Evolutionary conservation across 176 grass and related monocot genomes (phyloP), one percentile per base, ranked within the genome.

Genomic region (Alloteropsis semialata): DNA sequence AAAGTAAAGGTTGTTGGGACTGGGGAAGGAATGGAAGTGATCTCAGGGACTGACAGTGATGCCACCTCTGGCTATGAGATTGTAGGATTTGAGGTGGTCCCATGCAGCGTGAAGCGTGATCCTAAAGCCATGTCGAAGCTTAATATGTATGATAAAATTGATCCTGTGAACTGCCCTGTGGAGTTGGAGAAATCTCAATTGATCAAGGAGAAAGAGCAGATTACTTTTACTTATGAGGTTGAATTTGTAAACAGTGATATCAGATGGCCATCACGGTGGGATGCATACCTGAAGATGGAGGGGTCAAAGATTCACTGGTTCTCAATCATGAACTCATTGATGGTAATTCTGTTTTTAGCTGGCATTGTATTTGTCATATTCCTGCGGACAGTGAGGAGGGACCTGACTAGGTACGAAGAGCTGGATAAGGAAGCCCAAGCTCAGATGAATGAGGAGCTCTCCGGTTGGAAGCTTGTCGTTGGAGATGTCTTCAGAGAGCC

Each of bases 401-500:
- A 96, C 68, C 71, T 96, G 66, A 96, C 93, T 77, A 87, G 93
- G 85, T 96, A 96, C 6, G 93, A 96, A 72, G 93, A 96, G 51
- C 64, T 96, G 84, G 90, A 96, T 81, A 90, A 90, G 49, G 93
- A 96, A 85, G 60, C 93, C n/a, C 93, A 93, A 87, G 93, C 90
- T 74, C 93, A 93, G 78, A 93, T 96, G 93, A 90, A 84, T 28
- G 93, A 96, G 65, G 93, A 96, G 59, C 93, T 96, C 43, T 96
- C 93, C 6, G 93, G 93, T 24, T 96, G 93, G 93, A 96, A 96
- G 82, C 87, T 96, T 72, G 90, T 96, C 17, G 93, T 93, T 77
- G 93, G 93, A 78, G 93, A 96, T 79, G 93, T 96, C 59, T 96
- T 92, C 76, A 96, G 93, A 87, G 93, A 96, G 59, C 93, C 93